A percentile compares a stretch with the other conserved stretches of the same genome.
Conservation (phyloP, 345 rosid species). For the Camelina hispida region DNA sequence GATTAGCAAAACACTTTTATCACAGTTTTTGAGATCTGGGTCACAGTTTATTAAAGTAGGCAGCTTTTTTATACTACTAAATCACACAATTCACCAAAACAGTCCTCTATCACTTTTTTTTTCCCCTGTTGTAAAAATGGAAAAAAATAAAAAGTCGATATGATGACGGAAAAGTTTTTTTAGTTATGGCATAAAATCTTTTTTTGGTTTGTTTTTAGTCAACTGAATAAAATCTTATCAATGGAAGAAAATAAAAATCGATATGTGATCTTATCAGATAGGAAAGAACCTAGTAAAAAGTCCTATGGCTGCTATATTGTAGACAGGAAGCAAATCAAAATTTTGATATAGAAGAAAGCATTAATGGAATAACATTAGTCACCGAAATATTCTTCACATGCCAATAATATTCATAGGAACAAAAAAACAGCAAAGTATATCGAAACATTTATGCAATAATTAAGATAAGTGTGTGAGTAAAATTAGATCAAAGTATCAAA, state of each 20-base stretch:
- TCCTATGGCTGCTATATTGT: conserved; percentile 9
- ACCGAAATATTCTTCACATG: conserved; percentile 31
- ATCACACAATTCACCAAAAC: conserved; percentile 29
- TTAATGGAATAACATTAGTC: conserved; percentile 14
- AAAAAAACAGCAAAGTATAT: conserved; percentile 9
- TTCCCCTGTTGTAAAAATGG: not conserved
- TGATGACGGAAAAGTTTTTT: conserved; percentile 16
- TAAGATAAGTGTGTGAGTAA: not conserved
- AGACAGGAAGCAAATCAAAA: conserved; percentile 17
- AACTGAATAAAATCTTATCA: conserved; percentile 14
- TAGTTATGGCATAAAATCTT: not conserved
- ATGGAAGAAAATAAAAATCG: conserved; percentile 31
- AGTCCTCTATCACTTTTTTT: conserved; percentile 3
- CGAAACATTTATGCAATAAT: not conserved
- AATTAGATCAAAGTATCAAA: conserved; percentile 14
- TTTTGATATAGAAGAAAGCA: conserved; percentile 9
- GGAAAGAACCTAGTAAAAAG: no score
- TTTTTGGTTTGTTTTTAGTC: not conserved
- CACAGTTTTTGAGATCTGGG: conserved; percentile 32
- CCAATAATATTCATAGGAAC: conserved; percentile 15
- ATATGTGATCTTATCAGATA: conserved; percentile 25
- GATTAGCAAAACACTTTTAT: not conserved
- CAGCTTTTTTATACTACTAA: not conserved
- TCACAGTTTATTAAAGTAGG: conserved; percentile 31
- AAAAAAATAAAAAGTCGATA: not conserved